Base-by-base conservation (phyloP, 2,329 filamentous ascomycete species). In the Talaromyces islandicus region DNA sequence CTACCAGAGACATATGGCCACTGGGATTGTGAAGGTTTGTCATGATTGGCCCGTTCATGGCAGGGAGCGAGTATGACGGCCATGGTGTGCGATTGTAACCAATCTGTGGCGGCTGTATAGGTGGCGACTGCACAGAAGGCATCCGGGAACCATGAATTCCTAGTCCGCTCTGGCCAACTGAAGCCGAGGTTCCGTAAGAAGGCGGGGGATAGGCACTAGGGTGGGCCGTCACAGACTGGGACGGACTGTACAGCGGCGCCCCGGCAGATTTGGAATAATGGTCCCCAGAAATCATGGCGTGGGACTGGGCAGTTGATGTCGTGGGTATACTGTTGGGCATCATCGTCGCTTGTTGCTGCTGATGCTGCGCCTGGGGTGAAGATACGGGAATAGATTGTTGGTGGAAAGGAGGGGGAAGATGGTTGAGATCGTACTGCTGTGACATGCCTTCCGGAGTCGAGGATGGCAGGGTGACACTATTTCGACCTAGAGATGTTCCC, bases 1-100 rank as follows among this genome's bases (percentile, higher is more conserved):
- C 85, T 35, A 93, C 84, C 62, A 94, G 78, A 7, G 88, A 82
- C 80, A 94, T 86, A 62, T 88, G 88, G 6, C 83, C 82, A 57
- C 85, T 85, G 0, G 90, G 90, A 62, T 87, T 90, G 67, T 88
- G 85, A 27, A 94, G 83, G 69, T 93, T 94, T 17, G 89, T 88
- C 79, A 93, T 85, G 29, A 93, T 86, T 1, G 88, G 83, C 0
- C 87, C 86, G 48, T 80, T 77, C 79, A 87, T 83, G n/a, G 81
- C 78, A 3, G 88, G 83, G 3, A 89, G 80, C 3, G 81, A 81
- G 67, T 87, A 84, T 7, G 77, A 79, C 10, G 77, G 74, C 67
- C 77, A 79, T 2, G 78, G 76, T 32, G 71, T 80, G 68, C 77
- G 77, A 30, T 69, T 69, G 59, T 74, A 75, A 29, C 66, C 69